Percentiles rank a stretch among this genome's conserved stretches.
These are phyloP conservation scores for Aurantiochytrium sp. DNA, from an alignment of 108 stramenopile genomes.

Conservation along the genomic window DNA sequence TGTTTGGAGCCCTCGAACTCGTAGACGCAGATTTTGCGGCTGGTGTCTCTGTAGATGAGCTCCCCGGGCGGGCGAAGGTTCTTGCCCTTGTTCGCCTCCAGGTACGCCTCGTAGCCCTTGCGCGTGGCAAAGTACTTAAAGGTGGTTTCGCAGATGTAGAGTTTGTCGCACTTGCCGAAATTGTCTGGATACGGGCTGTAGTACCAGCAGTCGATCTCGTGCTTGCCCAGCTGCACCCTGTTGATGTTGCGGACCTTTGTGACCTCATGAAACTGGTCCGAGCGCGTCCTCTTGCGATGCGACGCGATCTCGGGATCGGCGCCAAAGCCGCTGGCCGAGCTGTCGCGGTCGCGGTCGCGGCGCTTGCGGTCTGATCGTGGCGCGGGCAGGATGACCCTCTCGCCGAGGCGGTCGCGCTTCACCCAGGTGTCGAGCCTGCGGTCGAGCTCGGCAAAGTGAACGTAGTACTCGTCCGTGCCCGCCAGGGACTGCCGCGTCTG, in stretches of 20 bases:
- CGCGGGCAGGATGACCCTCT: not conserved
- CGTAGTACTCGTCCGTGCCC: constrained; percentile 68
- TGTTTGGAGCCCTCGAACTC: constrained; percentile 92
- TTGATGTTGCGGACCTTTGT: constrained; percentile 99
- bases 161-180: constrained; percentile 72
- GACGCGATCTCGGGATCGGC: not conserved
- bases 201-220: constrained; percentile 93
- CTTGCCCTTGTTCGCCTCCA: constrained; percentile 72
- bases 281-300: not conserved
- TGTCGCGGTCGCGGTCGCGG: not conserved
- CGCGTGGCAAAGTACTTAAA: constrained; percentile 77
- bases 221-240: constrained; percentile 80
- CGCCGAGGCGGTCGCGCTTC: not conserved
- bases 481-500: not conserved
- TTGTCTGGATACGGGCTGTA: constrained; percentile 96
- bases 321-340: not conserved
- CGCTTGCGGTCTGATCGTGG: not conserved
- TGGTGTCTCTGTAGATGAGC: constrained; percentile 80
- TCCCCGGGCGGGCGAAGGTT: constrained; percentile 84
- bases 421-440: constrained; percentile 99
- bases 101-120: constrained; percentile 28
- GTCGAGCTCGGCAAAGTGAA: constrained; percentile 94
- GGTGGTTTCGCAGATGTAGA: constrained; percentile 95
- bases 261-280: constrained; percentile 66
- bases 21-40: constrained; percentile 67